A percentile compares a stretch with the other conserved stretches of the same genome.
Conservation (phyloP, 371 early-diverging fungal species). For the Apophysomyces sp. region DNA sequence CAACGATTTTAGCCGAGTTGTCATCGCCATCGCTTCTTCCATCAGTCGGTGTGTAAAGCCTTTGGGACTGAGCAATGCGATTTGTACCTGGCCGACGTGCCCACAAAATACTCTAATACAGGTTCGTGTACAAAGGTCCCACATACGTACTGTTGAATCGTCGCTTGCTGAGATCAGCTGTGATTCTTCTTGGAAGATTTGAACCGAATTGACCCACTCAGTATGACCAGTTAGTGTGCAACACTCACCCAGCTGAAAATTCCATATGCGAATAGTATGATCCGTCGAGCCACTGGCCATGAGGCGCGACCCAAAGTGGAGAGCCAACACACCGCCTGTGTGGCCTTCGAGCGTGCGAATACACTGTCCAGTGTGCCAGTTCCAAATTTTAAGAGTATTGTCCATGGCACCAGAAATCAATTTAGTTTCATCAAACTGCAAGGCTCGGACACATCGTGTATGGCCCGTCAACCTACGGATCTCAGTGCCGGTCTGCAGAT, state of each 20-base stretch:
- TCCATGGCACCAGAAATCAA: slow-evolving; percentile 90
- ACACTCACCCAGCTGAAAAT: slow-evolving; percentile 80
- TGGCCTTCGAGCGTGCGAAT: slow-evolving; percentile 83
- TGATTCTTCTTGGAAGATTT: slow-evolving; percentile 63
- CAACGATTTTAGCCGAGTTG: not conserved
- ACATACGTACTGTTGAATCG: slow-evolving; percentile 78
- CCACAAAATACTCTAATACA: slow-evolving; percentile 74
- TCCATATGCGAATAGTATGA: slow-evolving; percentile 89
- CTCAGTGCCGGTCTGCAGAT: slow-evolving; percentile 71
- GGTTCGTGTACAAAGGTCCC: slow-evolving; percentile 75
- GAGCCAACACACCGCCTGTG: slow-evolving; percentile 81
- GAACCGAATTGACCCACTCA: slow-evolving; percentile 86
- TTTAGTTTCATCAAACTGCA: slow-evolving; percentile 85
- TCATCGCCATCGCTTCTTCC: slow-evolving; percentile 8
- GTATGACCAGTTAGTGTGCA: slow-evolving; percentile 81
- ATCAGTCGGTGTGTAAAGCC: slow-evolving; percentile 44
- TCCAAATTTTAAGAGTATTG: slow-evolving; percentile 94
- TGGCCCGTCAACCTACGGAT: slow-evolving; percentile 82
- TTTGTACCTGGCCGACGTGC: slow-evolving; percentile 83
- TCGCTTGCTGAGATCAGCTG: slow-evolving; percentile 79
- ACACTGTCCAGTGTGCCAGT: slow-evolving; percentile 87
- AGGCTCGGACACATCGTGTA: slow-evolving; percentile 79
- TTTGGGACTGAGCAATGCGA: slow-evolving; percentile 42
- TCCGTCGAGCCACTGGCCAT: slow-evolving; percentile 88
- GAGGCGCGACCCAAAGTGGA: slow-evolving; percentile 81